These are phyloP conservation scores for Cavenderia fasciculata DNA, from an alignment of 78 protist species.

Conservation along the genomic window DNA sequence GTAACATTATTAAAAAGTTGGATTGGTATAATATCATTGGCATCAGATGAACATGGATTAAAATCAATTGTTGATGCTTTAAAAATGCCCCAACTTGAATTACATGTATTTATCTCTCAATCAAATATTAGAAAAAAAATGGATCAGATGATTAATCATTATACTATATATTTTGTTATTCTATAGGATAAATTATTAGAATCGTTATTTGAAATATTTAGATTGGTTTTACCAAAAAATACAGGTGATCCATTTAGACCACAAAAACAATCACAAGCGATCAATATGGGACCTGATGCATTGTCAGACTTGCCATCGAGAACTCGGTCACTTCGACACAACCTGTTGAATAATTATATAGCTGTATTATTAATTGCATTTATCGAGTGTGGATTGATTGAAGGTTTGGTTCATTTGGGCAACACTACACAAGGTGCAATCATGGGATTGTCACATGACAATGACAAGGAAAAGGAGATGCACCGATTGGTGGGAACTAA, in stretches of 20 bases:
- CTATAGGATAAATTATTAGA: conserved; percentile 28
- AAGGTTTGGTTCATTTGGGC: conserved; percentile 73
- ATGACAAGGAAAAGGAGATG: conserved; percentile 34
- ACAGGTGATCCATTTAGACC: conserved; percentile 58
- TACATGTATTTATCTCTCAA: conserved; percentile 9
- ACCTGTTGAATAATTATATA: conserved; percentile 67
- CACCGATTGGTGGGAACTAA: conserved; percentile 14
- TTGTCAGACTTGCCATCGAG: conserved; percentile 46
- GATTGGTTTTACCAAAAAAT: conserved; percentile 35
- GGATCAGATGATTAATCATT: neutral
- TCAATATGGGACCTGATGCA: conserved; percentile 51
- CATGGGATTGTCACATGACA: neutral
- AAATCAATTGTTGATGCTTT: conserved; percentile 60
- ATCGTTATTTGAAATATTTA: conserved; percentile 72
- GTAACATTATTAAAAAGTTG: conserved; percentile 64
- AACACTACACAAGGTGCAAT: neutral
- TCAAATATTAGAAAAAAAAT: neutral
- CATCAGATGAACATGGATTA: conserved; percentile 72
- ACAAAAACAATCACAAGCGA: conserved; percentile 20
- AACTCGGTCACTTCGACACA: conserved; percentile 42
- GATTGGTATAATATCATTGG: conserved; percentile 52
- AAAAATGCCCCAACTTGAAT: conserved; percentile 67
- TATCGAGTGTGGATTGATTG: conserved; percentile 68
- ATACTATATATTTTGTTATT: neutral
- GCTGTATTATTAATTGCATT: conserved; percentile 58